Percentiles rank a stretch among this genome's conserved stretches.
Conservation (phyloP, 2,329 filamentous ascomycete genomes). For the Colletotrichum eremochloae region DNA sequence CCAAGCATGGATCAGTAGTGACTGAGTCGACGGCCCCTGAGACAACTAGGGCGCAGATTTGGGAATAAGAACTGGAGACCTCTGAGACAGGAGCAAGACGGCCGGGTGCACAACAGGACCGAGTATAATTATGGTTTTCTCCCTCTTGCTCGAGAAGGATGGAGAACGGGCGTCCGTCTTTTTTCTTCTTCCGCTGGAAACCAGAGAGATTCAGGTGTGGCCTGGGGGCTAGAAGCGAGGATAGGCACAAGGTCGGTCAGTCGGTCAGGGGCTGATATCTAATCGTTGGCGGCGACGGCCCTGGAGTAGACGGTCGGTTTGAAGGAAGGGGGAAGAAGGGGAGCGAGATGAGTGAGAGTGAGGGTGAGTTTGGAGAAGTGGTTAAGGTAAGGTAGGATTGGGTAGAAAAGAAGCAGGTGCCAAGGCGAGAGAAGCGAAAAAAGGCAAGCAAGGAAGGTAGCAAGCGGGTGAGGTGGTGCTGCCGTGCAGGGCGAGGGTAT, state of each 20-base stretch:
- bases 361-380: constrained; percentile 12
- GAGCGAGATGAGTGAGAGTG: constrained; percentile 2
- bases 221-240: neutral
- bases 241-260: neutral
- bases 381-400: constrained; percentile 29
- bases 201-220: neutral
- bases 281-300: neutral
- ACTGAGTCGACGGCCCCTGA: constrained; percentile 34
- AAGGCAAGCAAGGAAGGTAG: constrained; percentile 21
- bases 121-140: constrained; percentile 33
- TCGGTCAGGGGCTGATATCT: constrained; percentile 2
- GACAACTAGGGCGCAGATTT: constrained; percentile 36
- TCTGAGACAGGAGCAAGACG: constrained; percentile 35
- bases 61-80: constrained; percentile 30
- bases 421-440: constrained; percentile 33
- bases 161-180: neutral
- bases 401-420: constrained; percentile 36
- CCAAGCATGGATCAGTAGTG: constrained; percentile 27
- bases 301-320: neutral
- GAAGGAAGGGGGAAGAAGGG: neutral
- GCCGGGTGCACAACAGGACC: constrained; percentile 28
- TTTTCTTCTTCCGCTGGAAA: constrained; percentile 1
- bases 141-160: neutral
- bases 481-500: constrained; percentile 18
- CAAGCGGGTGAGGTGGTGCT: constrained; percentile 32